phyloP scores from a whole-genome alignment of 805 yeast species.

The Candida andamanensis region DNA sequence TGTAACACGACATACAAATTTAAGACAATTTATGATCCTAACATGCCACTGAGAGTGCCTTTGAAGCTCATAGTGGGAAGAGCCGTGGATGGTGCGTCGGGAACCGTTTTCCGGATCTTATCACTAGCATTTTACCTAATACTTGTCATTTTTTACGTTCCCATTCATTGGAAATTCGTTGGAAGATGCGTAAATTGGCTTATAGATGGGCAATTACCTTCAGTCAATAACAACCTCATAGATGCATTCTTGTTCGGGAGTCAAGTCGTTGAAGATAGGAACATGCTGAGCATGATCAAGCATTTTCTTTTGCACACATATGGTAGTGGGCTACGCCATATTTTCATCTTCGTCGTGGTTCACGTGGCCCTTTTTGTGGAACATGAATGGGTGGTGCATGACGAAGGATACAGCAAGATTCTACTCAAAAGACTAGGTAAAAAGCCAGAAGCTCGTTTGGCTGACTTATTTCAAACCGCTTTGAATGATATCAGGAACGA shows the following conservation, averaged over 20 bases:
- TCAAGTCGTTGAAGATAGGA: conserved; percentile 9
- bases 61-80: conserved; percentile 41
- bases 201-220: conserved; percentile 49
- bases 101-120: conserved; percentile 13
- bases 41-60: conserved; percentile 66
- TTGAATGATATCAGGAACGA: conserved; percentile 21
- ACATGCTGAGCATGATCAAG: conserved; percentile 14
- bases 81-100: conserved; percentile 16
- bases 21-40: conserved; percentile 56
- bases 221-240: conserved; percentile 18
- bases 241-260: conserved; percentile 39
- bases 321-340: conserved; percentile 33
- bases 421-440: conserved; percentile 56
- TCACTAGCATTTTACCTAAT: conserved; percentile 31
- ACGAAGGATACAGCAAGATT: conserved; percentile 60
- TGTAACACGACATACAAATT: conserved; percentile 75
- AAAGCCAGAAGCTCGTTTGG: conserved; percentile 40
- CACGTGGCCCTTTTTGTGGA: conserved; percentile 48
- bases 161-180: conserved; percentile 51
- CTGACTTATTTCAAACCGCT: conserved; percentile 31
- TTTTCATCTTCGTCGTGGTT: conserved; percentile 35
- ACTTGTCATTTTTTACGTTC: conserved; percentile 48
- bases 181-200: conserved; percentile 53
- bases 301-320: conserved; percentile 28
- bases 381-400: conserved; percentile 69